Conservation (phyloP, 495 filamentous ascomycete species). For the Apodospora peruviana region DNA sequence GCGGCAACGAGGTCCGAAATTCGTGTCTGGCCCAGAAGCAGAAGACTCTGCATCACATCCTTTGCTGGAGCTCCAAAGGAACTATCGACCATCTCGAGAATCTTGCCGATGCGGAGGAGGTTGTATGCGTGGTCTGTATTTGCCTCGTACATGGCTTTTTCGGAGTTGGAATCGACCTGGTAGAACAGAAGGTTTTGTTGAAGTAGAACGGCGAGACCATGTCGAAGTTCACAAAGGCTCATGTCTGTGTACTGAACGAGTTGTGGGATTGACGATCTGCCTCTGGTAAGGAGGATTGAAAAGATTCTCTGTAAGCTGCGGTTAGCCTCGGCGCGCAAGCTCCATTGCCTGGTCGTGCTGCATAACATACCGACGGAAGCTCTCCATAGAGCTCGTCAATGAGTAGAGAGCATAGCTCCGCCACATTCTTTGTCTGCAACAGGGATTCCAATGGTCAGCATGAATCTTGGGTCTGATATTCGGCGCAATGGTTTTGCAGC, state of each 20-base stretch:
- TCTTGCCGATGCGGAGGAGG: conserved; percentile 73
- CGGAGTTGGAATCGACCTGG: conserved; percentile 56
- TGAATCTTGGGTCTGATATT: background rate
- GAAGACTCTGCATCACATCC: conserved; percentile 64
- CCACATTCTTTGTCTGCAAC: conserved; percentile 51
- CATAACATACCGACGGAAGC: conserved; percentile 69
- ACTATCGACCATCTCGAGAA: conserved; percentile 66
- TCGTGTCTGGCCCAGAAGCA: conserved; percentile 71
- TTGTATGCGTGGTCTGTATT: conserved; percentile 70
- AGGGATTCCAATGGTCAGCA: conserved; percentile 1
- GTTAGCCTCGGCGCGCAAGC: conserved; percentile 9
- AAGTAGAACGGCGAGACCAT: conserved; percentile 76
- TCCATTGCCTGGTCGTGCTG: background rate
- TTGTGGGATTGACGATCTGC: conserved; percentile 64
- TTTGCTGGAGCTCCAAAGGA: conserved; percentile 65
- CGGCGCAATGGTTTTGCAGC: background rate
- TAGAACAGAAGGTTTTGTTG: conserved; percentile 84
- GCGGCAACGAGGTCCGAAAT: conserved; percentile 61
- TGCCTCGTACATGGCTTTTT: conserved; percentile 71
- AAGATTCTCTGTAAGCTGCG: conserved; percentile 60
- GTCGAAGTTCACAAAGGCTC: conserved; percentile 59
- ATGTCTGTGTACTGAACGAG: conserved; percentile 65
- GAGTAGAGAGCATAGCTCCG: conserved; percentile 84
- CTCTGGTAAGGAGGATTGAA: conserved; percentile 66
- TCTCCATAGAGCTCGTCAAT: conserved; percentile 85